phyloP scores from a whole-genome alignment of 1,139 yeast genomes.

The Kodamaea arcana region DNA sequence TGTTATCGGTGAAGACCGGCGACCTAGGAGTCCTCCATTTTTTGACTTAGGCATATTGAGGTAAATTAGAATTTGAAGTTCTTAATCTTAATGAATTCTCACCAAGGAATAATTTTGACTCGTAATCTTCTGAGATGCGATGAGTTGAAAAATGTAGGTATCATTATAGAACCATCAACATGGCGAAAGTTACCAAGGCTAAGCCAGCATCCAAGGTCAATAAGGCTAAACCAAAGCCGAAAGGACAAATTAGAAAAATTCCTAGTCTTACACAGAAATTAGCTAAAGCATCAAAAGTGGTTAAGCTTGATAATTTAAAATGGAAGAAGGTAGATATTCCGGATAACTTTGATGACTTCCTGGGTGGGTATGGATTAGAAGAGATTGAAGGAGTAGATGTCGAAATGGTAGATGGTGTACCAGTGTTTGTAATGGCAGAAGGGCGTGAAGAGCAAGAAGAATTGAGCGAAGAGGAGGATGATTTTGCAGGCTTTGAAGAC shows the following conservation, averaged over 20 bases:
- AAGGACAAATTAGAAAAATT: constrained; percentile 12
- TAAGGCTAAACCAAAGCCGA: constrained; percentile 1
- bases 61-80: background rate
- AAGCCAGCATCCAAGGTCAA: constrained; percentile 1
- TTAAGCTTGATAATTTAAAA: constrained; percentile 47
- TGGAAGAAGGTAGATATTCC: constrained; percentile 88
- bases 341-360: constrained; percentile 79
- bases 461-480: constrained; percentile 8
- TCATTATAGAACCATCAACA: too few species aligned
- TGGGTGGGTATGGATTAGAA: constrained; percentile 88
- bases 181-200: background rate
- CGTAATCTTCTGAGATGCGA: background rate
- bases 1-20: background rate
- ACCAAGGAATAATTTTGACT: background rate
- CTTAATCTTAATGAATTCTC: background rate
- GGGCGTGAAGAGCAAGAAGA: constrained; percentile 9
- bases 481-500: constrained; percentile 27
- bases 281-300: constrained; percentile 36
- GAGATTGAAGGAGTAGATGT: constrained; percentile 93
- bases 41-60: background rate
- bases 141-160: constrained; percentile 2
- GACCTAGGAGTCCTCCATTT: constrained; percentile 7
- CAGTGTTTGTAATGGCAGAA: constrained; percentile 56
- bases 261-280: constrained; percentile 32
- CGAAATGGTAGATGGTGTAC: constrained; percentile 58